Evolutionary conservation across 257 asterid genomes (phyloP).

Genomic region (Solanum sparsipilum): DNA sequence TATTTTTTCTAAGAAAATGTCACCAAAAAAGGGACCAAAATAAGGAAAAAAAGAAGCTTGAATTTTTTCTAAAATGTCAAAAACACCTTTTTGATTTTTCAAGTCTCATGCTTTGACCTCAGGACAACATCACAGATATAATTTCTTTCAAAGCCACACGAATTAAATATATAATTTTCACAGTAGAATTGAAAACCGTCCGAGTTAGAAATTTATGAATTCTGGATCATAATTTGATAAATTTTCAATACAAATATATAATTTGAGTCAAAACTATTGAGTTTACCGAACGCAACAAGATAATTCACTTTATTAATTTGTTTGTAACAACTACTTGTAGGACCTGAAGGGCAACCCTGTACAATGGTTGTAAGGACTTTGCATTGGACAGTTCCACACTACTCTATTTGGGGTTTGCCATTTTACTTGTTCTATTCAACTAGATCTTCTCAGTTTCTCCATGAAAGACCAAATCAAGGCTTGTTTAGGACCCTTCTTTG

Average conservation of each 20-base stretch:
- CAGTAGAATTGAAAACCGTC: background rate
- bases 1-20: background rate
- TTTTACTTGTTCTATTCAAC: conserved; percentile 87
- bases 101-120: background rate
- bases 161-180: background rate
- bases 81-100: background rate
- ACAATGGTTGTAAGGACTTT: conserved; percentile 73
- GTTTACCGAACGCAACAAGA: background rate
- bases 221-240: too few species aligned
- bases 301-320: background rate
- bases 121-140: background rate
- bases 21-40: background rate
- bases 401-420: conserved; percentile 88
- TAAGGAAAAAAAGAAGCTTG: background rate
- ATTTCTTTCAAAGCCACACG: background rate
- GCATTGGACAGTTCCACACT: conserved; percentile 95
- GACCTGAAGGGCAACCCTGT: conserved; percentile 62
- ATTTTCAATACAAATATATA: background rate
- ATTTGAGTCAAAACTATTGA: background rate
- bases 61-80: background rate
- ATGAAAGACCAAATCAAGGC: conserved; percentile 78
- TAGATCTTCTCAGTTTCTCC: conserved; percentile 71
- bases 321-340: conserved; percentile 13
- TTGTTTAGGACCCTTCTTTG: conserved; percentile 49
- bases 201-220: too few species aligned